phyloP scores from a whole-genome alignment of 1,284 basidiomycete species.

The Naganishia liquefaciens region DNA sequence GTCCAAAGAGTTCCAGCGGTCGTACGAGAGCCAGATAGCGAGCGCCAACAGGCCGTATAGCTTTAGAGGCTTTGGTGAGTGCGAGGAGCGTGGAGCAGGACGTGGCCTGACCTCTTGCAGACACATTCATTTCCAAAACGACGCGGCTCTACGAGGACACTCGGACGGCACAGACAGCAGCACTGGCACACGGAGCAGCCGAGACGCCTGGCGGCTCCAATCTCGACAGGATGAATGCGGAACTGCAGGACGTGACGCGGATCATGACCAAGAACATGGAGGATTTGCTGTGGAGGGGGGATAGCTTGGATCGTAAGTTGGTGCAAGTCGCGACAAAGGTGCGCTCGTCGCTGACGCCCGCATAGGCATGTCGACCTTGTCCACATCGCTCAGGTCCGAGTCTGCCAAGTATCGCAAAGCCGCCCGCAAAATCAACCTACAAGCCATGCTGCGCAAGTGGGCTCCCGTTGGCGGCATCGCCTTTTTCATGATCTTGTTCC shows the following conservation, averaged over 20 bases:
- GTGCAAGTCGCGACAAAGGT: not conserved
- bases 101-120: slow-evolving; percentile 54
- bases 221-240: slow-evolving; percentile 88
- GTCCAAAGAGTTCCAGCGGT: slow-evolving; percentile 87
- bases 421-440: slow-evolving; percentile 88
- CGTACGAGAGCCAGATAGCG: slow-evolving; percentile 89
- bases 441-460: slow-evolving; percentile 92
- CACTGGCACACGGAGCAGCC: slow-evolving; percentile 62
- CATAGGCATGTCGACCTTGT: slow-evolving; percentile 92
- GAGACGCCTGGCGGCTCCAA: slow-evolving; percentile 58
- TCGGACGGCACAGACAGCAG: slow-evolving; percentile 69
- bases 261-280: slow-evolving; percentile 99
- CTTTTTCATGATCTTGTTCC: slow-evolving; percentile 77
- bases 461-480: slow-evolving; percentile 82
- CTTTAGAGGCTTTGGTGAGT: slow-evolving; percentile 88
- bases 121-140: slow-evolving; percentile 98
- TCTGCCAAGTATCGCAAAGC: slow-evolving; percentile 97
- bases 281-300: slow-evolving; percentile 94
- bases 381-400: slow-evolving; percentile 94
- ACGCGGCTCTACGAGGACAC: slow-evolving; percentile 93
- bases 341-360: not conserved
- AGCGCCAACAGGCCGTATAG: slow-evolving; percentile 85
- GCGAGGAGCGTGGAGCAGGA: not conserved
- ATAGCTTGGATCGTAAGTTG: slow-evolving; percentile 83
- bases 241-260: slow-evolving; percentile 93